Percentiles rank a stretch among this genome's conserved stretches.
Evolutionary conservation across 2,329 filamentous ascomycete genomes (phyloP).

Genomic region (Xylaria sp.): DNA sequence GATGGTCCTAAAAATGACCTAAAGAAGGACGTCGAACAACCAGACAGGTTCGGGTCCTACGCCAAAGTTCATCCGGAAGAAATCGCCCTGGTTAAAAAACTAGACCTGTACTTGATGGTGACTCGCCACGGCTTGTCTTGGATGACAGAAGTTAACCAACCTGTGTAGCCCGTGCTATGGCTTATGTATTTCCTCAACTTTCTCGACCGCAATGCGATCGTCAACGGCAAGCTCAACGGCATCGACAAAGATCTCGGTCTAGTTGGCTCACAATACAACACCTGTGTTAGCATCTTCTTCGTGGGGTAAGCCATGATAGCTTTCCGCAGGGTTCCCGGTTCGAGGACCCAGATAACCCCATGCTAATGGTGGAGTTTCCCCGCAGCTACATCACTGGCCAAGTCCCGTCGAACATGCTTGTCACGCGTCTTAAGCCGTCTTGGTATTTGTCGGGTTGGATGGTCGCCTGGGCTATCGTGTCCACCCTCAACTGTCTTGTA

Average conservation of each 20-base stretch:
- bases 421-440: conserved; percentile 18
- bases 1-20: conserved; percentile 7
- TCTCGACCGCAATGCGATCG: conserved; percentile 52
- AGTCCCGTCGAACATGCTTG: conserved; percentile 20
- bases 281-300: conserved; percentile 41
- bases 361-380: conserved; percentile 15
- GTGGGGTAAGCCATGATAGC: conserved; percentile 29
- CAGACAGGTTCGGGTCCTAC: conserved; percentile 43
- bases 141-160: conserved; percentile 9
- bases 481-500: conserved; percentile 16
- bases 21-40: conserved; percentile 18
- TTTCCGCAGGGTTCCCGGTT: neutral
- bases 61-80: conserved; percentile 44
- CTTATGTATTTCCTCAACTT: conserved; percentile 38
- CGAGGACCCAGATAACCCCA: neutral
- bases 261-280: conserved; percentile 46
- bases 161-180: conserved; percentile 43
- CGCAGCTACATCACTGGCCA: conserved; percentile 15
- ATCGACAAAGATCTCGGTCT: conserved; percentile 48
- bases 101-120: conserved; percentile 45
- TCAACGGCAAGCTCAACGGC: conserved; percentile 49
- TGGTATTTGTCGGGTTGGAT: conserved; percentile 20
- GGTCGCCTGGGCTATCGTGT: conserved; percentile 21
- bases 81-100: conserved; percentile 45
- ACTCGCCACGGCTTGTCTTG: neutral